Percentiles rank a stretch among this genome's conserved stretches.
Conservation (phyloP, 2,329 filamentous ascomycete genomes). For the Colletotrichum coccodes region DNA sequence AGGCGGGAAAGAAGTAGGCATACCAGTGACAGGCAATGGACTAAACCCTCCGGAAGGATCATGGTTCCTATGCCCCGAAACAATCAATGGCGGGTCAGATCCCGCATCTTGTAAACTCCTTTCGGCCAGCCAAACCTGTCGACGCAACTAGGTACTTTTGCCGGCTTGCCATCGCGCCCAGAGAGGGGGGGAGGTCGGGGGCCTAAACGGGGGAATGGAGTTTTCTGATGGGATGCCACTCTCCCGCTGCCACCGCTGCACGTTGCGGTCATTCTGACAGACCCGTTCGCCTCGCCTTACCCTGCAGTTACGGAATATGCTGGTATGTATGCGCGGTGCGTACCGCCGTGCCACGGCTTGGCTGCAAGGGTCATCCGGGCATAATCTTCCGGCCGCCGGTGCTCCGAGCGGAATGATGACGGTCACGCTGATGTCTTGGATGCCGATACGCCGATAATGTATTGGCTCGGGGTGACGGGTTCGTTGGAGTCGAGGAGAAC, state of each 20-base stretch:
- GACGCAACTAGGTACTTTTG: neutral
- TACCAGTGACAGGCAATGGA: neutral
- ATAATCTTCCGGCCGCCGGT: too few species aligned
- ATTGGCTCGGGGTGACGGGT: too few species aligned
- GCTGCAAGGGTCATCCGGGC: too few species aligned
- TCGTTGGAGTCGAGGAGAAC: too few species aligned
- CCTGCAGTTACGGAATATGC: neutral
- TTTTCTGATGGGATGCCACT: neutral
- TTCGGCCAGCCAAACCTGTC: neutral
- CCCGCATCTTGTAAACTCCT: too few species aligned
- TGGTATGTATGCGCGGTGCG: neutral
- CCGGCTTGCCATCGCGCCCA: neutral
- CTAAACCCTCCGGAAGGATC: neutral
- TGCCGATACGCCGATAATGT: too few species aligned
- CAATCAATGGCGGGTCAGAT: neutral
- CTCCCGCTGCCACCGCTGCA: conserved; percentile 30
- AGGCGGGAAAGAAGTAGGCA: neutral
- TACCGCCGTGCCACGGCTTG: neutral
- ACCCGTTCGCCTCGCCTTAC: too few species aligned
- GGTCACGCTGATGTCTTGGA: too few species aligned
- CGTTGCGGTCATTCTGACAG: conserved; percentile 24
- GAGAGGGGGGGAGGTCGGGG: too few species aligned
- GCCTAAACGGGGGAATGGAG: neutral
- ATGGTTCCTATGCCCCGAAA: neutral
- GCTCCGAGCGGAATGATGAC: too few species aligned